A percentile compares a stretch with the other conserved stretches of the same genome.
Evolutionary conservation across 2,329 filamentous ascomycete species (phyloP).

Genomic region (Aspergillaceae sp.): DNA sequence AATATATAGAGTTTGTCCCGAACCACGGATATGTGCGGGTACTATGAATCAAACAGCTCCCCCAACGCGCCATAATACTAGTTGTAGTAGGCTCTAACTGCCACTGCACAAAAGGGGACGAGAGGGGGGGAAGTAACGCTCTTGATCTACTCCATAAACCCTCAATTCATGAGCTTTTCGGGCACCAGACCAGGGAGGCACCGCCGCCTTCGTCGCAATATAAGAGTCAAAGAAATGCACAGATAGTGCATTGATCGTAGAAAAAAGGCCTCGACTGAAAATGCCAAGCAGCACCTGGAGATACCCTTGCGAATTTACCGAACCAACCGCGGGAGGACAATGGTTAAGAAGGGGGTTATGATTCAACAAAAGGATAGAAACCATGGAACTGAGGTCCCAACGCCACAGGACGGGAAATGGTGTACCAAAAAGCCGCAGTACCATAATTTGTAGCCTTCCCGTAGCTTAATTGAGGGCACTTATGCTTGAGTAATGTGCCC

Average conservation of each 20-base stretch:
- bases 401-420: too few species aligned
- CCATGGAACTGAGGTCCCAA: neutral
- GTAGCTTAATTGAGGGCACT: too few species aligned
- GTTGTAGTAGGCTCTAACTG: too few species aligned
- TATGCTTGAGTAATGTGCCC: too few species aligned
- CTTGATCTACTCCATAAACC: neutral
- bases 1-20: conserved; percentile 26
- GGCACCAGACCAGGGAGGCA: neutral
- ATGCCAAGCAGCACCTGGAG: neutral
- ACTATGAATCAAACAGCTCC: conserved; percentile 20
- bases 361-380: neutral
- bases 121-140: neutral
- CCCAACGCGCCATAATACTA: neutral
- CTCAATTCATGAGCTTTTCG: neutral
- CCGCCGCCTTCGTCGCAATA: neutral
- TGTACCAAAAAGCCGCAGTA: too few species aligned
- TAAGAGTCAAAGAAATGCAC: neutral
- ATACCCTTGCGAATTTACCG: neutral
- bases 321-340: neutral
- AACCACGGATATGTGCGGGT: conserved; percentile 30
- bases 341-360: neutral
- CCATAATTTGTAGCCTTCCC: too few species aligned
- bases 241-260: neutral
- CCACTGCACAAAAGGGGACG: too few species aligned
- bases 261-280: neutral